A percentile compares a stretch with the other conserved stretches of the same genome.
Conservation (phyloP, 352 stramenopile genomes). For the Phytophthora ramorum region DNA sequence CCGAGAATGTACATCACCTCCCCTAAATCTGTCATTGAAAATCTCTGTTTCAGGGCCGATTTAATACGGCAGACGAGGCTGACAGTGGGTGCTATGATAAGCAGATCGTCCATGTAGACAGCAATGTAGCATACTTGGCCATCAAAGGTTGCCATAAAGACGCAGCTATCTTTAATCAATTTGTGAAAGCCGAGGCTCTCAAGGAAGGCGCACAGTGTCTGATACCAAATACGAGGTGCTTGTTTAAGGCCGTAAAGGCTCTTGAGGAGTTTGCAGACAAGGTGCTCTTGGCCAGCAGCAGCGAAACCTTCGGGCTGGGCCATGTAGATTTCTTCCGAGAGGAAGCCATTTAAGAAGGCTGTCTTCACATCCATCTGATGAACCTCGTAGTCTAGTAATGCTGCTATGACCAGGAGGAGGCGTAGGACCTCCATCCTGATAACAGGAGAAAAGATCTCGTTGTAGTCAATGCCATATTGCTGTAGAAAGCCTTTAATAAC, state of each 20-base stretch:
- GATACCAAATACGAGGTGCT: conserved; percentile 16
- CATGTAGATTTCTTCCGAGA: conserved; percentile 34
- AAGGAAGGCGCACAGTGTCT: conserved; percentile 9
- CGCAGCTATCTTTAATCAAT: conserved; percentile 16
- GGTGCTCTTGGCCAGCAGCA: neutral
- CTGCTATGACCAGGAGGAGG: neutral
- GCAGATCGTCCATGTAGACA: conserved; percentile 12
- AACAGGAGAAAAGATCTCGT: conserved; percentile 12
- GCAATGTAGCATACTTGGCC: conserved; percentile 20
- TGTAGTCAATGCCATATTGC: conserved; percentile 18
- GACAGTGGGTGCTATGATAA: conserved; percentile 12
- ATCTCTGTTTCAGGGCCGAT: conserved; percentile 17
- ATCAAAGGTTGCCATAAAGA: neutral
- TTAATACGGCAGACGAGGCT: conserved; percentile 8
- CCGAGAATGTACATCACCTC: conserved; percentile 17
- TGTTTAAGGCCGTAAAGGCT: conserved; percentile 12
- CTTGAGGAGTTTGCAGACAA: conserved; percentile 1
- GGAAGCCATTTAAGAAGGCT: conserved; percentile 21
- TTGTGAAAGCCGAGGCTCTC: neutral
- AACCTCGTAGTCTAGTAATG: neutral
- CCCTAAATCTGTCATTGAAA: conserved; percentile 16
- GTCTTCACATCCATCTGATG: conserved; percentile 41
- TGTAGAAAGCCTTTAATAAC: conserved; percentile 20
- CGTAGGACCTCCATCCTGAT: conserved; percentile 12
- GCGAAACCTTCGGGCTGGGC: conserved; percentile 14